Conservation (phyloP, 75 land plant genomes). For the Picea sitchensis region DNA sequence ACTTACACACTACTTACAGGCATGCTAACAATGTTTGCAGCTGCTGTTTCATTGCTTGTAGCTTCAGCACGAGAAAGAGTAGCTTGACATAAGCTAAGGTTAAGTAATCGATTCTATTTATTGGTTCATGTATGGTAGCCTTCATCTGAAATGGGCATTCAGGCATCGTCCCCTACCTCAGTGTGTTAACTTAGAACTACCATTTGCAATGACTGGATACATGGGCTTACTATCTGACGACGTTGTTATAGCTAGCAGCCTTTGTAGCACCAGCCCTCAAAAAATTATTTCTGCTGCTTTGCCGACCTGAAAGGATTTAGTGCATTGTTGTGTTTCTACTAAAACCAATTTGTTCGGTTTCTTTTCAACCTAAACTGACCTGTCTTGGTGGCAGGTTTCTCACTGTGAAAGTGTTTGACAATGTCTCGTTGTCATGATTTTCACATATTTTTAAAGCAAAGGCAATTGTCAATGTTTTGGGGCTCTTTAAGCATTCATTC, state of each 20-base stretch:
- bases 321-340: background rate
- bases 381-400: background rate
- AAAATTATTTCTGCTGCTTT: background rate
- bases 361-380: background rate
- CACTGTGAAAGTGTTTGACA: background rate
- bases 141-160: background rate
- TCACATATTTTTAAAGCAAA: background rate
- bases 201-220: too few species aligned
- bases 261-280: background rate
- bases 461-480: background rate
- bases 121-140: background rate
- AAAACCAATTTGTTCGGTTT: background rate
- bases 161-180: background rate
- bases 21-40: slow-evolving; percentile 24
- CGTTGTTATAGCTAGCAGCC: background rate
- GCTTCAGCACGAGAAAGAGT: slow-evolving; percentile 20
- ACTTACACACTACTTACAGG: slow-evolving; percentile 19
- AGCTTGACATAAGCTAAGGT: background rate
- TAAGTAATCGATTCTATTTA: background rate
- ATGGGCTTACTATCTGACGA: background rate
- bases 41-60: slow-evolving; percentile 21
- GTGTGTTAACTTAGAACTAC: background rate
- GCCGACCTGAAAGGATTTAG: background rate
- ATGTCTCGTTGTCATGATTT: background rate
- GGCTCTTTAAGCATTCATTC: background rate